A percentile compares a stretch with the other conserved stretches of the same genome.
Conservation (phyloP, 192 early-diverging fungal genomes). For the Linnemannia elongata region DNA sequence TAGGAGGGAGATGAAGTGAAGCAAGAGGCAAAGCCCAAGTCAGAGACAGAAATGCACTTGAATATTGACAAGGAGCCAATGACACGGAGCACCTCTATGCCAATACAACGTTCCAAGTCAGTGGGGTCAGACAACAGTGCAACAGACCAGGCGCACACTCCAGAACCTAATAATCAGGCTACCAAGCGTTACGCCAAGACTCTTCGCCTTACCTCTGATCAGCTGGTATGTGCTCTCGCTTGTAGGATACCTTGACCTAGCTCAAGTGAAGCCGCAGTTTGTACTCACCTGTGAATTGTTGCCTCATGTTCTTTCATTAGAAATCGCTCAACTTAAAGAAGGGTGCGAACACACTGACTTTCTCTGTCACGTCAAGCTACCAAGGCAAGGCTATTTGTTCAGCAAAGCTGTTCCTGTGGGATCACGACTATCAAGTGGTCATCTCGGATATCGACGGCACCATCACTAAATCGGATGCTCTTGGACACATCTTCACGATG, state of each 20-base stretch:
- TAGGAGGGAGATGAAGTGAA: slow-evolving; percentile 1
- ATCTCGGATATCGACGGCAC: slow-evolving; percentile 99
- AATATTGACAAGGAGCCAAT: neutral
- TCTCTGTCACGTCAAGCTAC: slow-evolving; percentile 83
- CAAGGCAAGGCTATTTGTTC: slow-evolving; percentile 82
- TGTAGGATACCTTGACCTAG: neutral
- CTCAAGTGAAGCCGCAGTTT: neutral
- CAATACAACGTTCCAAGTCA: neutral
- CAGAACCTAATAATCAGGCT: neutral
- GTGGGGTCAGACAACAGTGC: neutral
- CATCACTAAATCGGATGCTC: slow-evolving; percentile 96
- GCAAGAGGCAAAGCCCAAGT: neutral
- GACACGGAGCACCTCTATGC: slow-evolving; percentile 21
- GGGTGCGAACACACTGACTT: slow-evolving; percentile 90
- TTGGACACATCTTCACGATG: slow-evolving; percentile 97
- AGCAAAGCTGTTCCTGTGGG: slow-evolving; percentile 90
- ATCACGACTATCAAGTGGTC: slow-evolving; percentile 85
- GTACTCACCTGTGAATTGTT: neutral
- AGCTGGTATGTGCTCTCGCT: slow-evolving; percentile 65
- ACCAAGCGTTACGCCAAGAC: slow-evolving; percentile 83
- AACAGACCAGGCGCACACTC: neutral
- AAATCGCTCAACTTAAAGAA: slow-evolving; percentile 82
- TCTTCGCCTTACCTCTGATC: slow-evolving; percentile 91
- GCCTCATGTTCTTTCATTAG: neutral
- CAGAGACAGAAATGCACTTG: neutral